Conservation (phyloP, 208 protist genomes). For the Leptomonas seymouri region DNA sequence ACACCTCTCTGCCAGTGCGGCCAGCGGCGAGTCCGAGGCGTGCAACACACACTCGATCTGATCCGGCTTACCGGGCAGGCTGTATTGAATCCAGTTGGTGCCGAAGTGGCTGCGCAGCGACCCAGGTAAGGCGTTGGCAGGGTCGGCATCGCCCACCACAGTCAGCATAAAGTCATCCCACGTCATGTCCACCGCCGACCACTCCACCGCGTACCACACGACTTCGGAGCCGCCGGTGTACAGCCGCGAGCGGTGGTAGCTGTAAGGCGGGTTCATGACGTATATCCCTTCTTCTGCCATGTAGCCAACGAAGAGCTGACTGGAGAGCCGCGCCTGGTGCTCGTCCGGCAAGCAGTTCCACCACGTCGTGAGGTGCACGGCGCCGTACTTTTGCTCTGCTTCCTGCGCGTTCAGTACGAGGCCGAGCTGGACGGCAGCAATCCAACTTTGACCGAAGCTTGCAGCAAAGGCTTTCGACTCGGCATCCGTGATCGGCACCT, state of each 20-base stretch:
- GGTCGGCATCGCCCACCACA: slow-evolving; percentile 75
- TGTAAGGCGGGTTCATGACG: slow-evolving; percentile 85
- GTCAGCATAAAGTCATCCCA: slow-evolving; percentile 60
- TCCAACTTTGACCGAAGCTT: slow-evolving; percentile 69
- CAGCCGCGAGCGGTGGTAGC: slow-evolving; percentile 58
- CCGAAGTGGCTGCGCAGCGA: slow-evolving; percentile 66
- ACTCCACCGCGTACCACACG: slow-evolving; percentile 73
- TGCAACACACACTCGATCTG: slow-evolving; percentile 80
- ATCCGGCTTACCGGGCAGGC: slow-evolving; percentile 60
- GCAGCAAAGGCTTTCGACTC: slow-evolving; percentile 54
- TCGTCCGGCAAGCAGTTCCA: slow-evolving; percentile 42
- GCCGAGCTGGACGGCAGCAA: slow-evolving; percentile 60
- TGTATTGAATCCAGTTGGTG: slow-evolving; percentile 61
- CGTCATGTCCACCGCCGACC: slow-evolving; percentile 52
- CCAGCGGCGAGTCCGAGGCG: slow-evolving; percentile 69
- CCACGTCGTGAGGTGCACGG: slow-evolving; percentile 37
- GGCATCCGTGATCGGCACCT: slow-evolving; percentile 57
- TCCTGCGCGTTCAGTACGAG: slow-evolving; percentile 73
- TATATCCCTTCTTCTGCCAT: slow-evolving; percentile 72
- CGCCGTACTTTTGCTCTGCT: slow-evolving; percentile 53
- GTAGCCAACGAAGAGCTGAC: slow-evolving; percentile 69
- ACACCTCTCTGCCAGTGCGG: slow-evolving; percentile 81
- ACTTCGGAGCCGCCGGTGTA: slow-evolving; percentile 44
- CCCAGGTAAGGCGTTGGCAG: slow-evolving; percentile 29
- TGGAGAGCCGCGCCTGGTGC: slow-evolving; percentile 65